Percentiles rank a stretch among this genome's conserved stretches.
Conservation (phyloP, 2,329 filamentous ascomycete species). For the Metarhizium brunneum region DNA sequence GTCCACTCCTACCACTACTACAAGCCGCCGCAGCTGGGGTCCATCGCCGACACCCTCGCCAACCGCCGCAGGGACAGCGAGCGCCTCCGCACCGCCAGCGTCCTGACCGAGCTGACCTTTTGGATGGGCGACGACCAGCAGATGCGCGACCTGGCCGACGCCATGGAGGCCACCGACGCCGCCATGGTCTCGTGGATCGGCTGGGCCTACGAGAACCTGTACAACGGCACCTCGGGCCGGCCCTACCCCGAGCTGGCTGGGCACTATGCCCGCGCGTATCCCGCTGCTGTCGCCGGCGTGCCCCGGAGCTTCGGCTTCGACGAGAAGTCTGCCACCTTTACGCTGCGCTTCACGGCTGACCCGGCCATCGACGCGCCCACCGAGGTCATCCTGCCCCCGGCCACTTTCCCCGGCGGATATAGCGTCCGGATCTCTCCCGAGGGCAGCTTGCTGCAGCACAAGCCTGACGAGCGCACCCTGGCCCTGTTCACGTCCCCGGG, state of each 20-base stretch:
- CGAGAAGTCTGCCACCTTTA: conserved; percentile 5
- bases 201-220: conserved; percentile 13
- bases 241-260: conserved; percentile 8
- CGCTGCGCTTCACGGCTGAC: conserved; percentile 7
- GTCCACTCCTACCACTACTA: conserved; percentile 14
- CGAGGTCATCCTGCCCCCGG: conserved; percentile 9
- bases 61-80: conserved; percentile 10
- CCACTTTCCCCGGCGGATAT: conserved; percentile 9
- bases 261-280: conserved; percentile 11
- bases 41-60: conserved; percentile 7
- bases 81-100: conserved; percentile 10
- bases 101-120: conserved; percentile 11
- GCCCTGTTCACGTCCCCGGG: conserved; percentile 7
- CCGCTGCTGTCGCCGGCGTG: conserved; percentile 9
- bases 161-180: conserved; percentile 9
- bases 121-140: conserved; percentile 12
- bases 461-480: conserved; percentile 7
- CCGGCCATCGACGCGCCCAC: conserved; percentile 8
- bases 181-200: conserved; percentile 12
- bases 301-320: conserved; percentile 9
- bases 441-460: conserved; percentile 5
- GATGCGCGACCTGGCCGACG: conserved; percentile 8
- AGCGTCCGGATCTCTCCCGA: conserved; percentile 4
- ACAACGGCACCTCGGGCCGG: conserved; percentile 8
- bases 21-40: conserved; percentile 10